These are phyloP conservation scores for Sonneratia caseolaris DNA, from an alignment of 345 rosid species.

Conservation along the genomic window DNA sequence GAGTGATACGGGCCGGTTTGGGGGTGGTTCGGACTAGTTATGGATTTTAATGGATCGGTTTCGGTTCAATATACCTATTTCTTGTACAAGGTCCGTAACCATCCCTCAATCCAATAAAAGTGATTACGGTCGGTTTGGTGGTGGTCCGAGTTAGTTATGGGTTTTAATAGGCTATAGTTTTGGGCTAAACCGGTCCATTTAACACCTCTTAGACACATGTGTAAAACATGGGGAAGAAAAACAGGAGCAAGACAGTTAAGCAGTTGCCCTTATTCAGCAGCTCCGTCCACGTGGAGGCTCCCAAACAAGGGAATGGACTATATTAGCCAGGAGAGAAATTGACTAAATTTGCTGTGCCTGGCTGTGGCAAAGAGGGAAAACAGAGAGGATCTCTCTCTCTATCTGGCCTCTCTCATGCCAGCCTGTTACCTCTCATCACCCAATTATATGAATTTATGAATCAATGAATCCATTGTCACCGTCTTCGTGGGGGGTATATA, in stretches of 20 bases:
- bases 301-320: neutral
- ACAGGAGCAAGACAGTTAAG: neutral
- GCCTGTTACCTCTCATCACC: constrained; percentile 1
- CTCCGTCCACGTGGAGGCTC: too few relatives aligned
- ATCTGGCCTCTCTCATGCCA: neutral
- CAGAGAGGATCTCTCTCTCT: neutral
- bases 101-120: too few relatives aligned
- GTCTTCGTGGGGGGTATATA: neutral
- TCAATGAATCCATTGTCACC: neutral
- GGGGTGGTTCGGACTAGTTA: too few relatives aligned
- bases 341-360: neutral
- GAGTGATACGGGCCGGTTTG: too few relatives aligned
- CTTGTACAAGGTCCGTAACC: too few relatives aligned
- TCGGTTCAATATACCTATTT: too few relatives aligned
- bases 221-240: neutral
- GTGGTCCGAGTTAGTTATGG: too few relatives aligned
- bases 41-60: too few relatives aligned
- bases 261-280: neutral
- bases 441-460: neutral
- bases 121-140: too few relatives aligned
- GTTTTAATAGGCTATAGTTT: too few relatives aligned
- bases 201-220: too few relatives aligned
- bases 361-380: neutral
- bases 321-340: neutral
- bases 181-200: too few relatives aligned